These are phyloP conservation scores for Immersiella caudata DNA, from an alignment of 495 filamentous ascomycete species.

Conservation along the genomic window DNA sequence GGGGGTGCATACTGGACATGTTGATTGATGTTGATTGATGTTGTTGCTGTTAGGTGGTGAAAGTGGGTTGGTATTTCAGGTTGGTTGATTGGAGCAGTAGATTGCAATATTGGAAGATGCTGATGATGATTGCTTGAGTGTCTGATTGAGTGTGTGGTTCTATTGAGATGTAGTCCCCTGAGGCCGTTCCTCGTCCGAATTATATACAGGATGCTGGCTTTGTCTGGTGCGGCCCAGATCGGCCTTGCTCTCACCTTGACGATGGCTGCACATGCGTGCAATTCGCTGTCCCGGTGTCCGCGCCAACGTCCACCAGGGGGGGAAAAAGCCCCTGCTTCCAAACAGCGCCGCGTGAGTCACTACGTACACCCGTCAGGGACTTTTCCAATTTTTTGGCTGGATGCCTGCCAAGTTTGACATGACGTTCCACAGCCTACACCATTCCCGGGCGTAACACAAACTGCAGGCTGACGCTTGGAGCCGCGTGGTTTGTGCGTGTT, in stretches of 20 bases:
- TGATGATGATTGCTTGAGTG: neutral
- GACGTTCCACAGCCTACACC: constrained; percentile 2
- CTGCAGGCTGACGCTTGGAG: constrained; percentile 9
- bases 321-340: neutral
- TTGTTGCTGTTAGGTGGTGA: constrained; percentile 11
- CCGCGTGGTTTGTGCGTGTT: constrained; percentile 7
- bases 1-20: neutral
- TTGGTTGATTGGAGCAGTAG: neutral
- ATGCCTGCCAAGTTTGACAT: neutral
- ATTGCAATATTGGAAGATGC: neutral
- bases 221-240: neutral
- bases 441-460: constrained; percentile 11
- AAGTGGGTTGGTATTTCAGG: neutral
- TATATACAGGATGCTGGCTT: neutral
- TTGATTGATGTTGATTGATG: constrained; percentile 1
- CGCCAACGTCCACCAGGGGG: neutral
- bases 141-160: neutral
- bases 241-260: neutral
- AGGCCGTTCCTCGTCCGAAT: constrained; percentile 1
- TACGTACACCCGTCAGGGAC: neutral
- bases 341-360: constrained; percentile 12
- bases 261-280: neutral
- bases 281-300: neutral
- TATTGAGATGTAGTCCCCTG: neutral
- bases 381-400: neutral